A percentile compares a stretch with the other conserved stretches of the same genome.
Evolutionary conservation across 2,329 filamentous ascomycete species (phyloP).

Genomic region (Daldinia sp.): DNA sequence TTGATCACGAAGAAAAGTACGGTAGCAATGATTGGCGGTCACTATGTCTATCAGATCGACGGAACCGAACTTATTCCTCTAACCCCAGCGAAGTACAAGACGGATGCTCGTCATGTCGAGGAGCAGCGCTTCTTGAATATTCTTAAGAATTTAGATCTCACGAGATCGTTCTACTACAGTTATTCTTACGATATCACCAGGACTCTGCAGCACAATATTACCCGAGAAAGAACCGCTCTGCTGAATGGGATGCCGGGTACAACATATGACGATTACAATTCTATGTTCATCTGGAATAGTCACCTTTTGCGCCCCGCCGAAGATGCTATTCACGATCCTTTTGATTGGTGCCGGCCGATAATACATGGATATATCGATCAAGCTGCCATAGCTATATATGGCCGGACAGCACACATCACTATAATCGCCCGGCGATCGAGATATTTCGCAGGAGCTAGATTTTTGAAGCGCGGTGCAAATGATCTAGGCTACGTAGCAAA

Average conservation of each 20-base stretch:
- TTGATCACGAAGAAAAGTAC: conserved; percentile 96
- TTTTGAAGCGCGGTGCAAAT: conserved; percentile 93
- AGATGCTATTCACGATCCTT: conserved; percentile 78
- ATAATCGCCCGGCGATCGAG: conserved; percentile 93
- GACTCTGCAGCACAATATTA: conserved; percentile 92
- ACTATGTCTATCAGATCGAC: conserved; percentile 96
- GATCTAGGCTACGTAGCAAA: conserved; percentile 97
- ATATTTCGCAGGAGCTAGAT: conserved; percentile 93
- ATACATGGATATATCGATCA: conserved; percentile 98
- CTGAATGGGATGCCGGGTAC: conserved; percentile 71
- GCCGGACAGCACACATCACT: conserved; percentile 89
- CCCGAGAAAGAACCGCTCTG: conserved; percentile 78
- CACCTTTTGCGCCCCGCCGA: conserved; percentile 84
- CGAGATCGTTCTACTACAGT: conserved; percentile 95
- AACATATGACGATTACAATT: conserved; percentile 77
- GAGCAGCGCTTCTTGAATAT: conserved; percentile 91
- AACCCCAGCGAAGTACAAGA: conserved; percentile 79
- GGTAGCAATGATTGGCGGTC: conserved; percentile 94
- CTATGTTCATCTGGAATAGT: conserved; percentile 99
- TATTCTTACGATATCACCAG: conserved; percentile 97
- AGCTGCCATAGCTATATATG: conserved; percentile 85
- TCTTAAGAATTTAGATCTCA: conserved; percentile 89
- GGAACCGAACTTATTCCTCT: conserved; percentile 91
- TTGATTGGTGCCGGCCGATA: conserved; percentile 95
- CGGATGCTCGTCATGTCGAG: conserved; percentile 84